Base-by-base conservation (phyloP, 2,329 filamentous ascomycete genomes). In the Colletotrichum graminicola region DNA sequence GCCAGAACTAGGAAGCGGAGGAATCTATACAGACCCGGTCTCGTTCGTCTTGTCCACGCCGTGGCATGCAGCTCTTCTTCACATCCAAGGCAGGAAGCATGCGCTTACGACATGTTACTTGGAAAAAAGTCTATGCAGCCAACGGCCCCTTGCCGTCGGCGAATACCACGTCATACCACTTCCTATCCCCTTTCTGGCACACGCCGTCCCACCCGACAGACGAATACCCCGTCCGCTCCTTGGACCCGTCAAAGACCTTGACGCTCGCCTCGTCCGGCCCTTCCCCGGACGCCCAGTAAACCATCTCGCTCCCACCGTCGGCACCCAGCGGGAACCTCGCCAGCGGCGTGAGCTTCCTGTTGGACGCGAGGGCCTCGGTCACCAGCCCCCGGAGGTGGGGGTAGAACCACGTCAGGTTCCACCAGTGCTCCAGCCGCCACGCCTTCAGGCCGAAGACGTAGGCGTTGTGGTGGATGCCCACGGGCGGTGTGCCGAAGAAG, bases 401-500 rank as follows among this genome's bases (percentile, higher is more conserved):
- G 66, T 80, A 74, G 73, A 79, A 82, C 80, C 80, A 82, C 77
- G 78, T 82, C 65, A 74, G 77, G 63, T 73, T 73, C 80, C 80
- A 82, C 80, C 80, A 82, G 32, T 80, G 62, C 63, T 75, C 75
- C 4, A 82, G 64, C 5, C 80, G 75, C 66, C 73, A 77, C 5
- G 75, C 62, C 71, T 82, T 81, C 59, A 79, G 75, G 7, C 77
- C 77, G 16, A 75, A 69, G 36, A 79, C 68, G 75, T 80, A 80
- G n/a, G 79, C 79, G 73, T 82, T 80, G 68, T 82, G 80, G 62
- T 82, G 80, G 57, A 82, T 80, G 11, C 78, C 80, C 18, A 81
- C 77, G 34, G 80, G 80, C 1, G 78, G 77, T 23, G 75, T 75
- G 39, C 80, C 80, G 23, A 81, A 80, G 75, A 76, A 81, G 62